These are phyloP conservation scores for Camellia japonica DNA, from an alignment of 148 eudicot species.

Conservation along the genomic window DNA sequence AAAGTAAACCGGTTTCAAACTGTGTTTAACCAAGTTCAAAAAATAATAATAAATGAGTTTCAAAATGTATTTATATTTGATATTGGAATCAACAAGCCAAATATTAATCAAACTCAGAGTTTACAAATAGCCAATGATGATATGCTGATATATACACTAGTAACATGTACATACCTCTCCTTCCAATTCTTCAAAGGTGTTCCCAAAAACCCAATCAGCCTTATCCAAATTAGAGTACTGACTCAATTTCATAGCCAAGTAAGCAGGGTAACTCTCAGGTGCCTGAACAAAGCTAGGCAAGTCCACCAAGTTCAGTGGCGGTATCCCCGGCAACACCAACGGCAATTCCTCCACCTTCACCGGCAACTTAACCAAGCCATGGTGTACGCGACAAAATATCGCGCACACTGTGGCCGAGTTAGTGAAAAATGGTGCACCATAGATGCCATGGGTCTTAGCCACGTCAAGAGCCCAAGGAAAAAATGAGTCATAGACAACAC, in stretches of 20 bases:
- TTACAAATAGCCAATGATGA: too few relatives aligned
- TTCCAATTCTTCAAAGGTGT: constrained; percentile 56
- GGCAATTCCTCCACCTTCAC: constrained; percentile 27
- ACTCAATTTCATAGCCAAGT: constrained; percentile 53
- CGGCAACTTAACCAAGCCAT: constrained; percentile 36
- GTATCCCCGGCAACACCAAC: constrained; percentile 38
- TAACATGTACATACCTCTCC: constrained; percentile 28
- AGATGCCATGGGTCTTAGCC: constrained; percentile 40
- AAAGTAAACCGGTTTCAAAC: too few relatives aligned
- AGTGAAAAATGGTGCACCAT: constrained; percentile 59
- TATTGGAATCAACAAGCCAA: too few relatives aligned
- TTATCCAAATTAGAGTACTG: constrained; percentile 49
- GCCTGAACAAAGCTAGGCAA: constrained; percentile 40
- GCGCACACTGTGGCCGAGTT: constrained; percentile 54
- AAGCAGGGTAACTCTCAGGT: constrained; percentile 65
- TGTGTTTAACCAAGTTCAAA: too few relatives aligned
- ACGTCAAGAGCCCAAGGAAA: constrained; percentile 78
- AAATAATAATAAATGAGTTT: too few relatives aligned
- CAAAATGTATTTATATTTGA: too few relatives aligned
- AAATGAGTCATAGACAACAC: constrained; percentile 57
- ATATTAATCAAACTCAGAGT: too few relatives aligned
- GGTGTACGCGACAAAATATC: constrained; percentile 38
- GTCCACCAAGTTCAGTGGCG: constrained; percentile 31
- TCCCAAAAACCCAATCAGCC: constrained; percentile 53
- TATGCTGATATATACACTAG: too few relatives aligned